Evolutionary conservation across 805 yeast genomes (phyloP).

Genomic region (Yamadazyma olivae): DNA sequence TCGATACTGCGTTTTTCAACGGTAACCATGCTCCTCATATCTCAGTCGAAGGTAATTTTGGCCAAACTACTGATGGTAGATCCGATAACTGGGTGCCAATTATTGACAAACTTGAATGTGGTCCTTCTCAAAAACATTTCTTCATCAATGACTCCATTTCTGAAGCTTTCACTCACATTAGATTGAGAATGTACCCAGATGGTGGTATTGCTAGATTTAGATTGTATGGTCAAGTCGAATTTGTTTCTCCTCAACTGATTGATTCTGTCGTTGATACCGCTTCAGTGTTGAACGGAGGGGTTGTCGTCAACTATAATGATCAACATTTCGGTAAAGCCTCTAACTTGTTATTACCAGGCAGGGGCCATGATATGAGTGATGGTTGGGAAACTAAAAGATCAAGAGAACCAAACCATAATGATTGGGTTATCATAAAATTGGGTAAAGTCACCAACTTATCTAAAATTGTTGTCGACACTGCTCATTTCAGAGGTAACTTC

Average conservation of each 20-base stretch:
- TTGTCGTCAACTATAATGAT: constrained; percentile 77
- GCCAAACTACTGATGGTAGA: constrained; percentile 31
- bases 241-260: constrained; percentile 52
- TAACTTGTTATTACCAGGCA: constrained; percentile 85
- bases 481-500: constrained; percentile 91
- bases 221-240: constrained; percentile 78
- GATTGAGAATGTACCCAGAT: constrained; percentile 92
- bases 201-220: constrained; percentile 97
- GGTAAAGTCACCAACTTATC: constrained; percentile 63
- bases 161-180: constrained; percentile 70
- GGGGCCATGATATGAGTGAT: constrained; percentile 95
- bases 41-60: constrained; percentile 69
- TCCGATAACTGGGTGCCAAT: constrained; percentile 67
- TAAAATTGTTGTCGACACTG: constrained; percentile 78
- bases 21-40: constrained; percentile 95
- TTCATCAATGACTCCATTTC: constrained; percentile 64
- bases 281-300: constrained; percentile 82
- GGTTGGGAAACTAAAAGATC: constrained; percentile 98
- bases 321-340: constrained; percentile 94
- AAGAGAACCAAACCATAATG: constrained; percentile 76
- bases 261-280: constrained; percentile 61
- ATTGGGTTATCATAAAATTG: constrained; percentile 84
- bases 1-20: constrained; percentile 90
- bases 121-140: constrained; percentile 85
- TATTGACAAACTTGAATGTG: constrained; percentile 73